Base-by-base conservation (phyloP, 768 basidiomycete genomes). In the Rhizopogon vinicolor region DNA sequence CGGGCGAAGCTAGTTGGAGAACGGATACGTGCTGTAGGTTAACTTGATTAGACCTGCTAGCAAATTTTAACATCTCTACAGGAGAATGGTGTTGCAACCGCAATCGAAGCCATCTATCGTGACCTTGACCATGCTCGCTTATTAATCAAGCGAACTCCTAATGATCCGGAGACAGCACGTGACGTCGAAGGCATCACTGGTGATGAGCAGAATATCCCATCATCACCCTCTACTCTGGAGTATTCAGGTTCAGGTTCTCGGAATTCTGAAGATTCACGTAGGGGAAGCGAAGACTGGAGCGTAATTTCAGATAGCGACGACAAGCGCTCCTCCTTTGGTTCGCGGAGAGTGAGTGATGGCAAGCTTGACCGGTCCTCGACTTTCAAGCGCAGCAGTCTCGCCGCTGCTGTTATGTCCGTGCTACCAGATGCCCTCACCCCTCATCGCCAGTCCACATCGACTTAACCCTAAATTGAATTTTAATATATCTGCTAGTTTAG, bases 71-170 rank as follows among this genome's bases (percentile, higher is more conserved):
- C 49, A 56, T 8, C 18, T n/a, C 42, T 51, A 18, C 64, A 95
- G 93, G 96, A 99, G 75, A 87, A 93, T 59, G 96, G 96, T n/a
- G 93, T 98, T 2, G 80, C 83, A 1, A 93, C 83, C 33, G 97
- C 97, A 14, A 87, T 98, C 56, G 95, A 98, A 70, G 86, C 89
- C 28, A 94, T 99, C 60, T 99, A 98, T 67, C 86, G 97, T 44
- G 95, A 99, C 66, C 73, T 98, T 54, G 96, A 98, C 58, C 98
- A 98, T 68, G 93, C 96, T 37, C 84, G 89, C 37, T 87, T 89
- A 7, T 72, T 97, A 49, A 85, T 98, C 60, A 95, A 93, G 67
- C 82, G 79, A 33, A 65, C 66, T 14, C 55, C 65, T 1, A 60
- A 61, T 8, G 62, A 57, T 22, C 7, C 33, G 10, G 58, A 65